phyloP scores from a whole-genome alignment of 2,329 filamentous ascomycete species.

The Alternaria burnsii region DNA sequence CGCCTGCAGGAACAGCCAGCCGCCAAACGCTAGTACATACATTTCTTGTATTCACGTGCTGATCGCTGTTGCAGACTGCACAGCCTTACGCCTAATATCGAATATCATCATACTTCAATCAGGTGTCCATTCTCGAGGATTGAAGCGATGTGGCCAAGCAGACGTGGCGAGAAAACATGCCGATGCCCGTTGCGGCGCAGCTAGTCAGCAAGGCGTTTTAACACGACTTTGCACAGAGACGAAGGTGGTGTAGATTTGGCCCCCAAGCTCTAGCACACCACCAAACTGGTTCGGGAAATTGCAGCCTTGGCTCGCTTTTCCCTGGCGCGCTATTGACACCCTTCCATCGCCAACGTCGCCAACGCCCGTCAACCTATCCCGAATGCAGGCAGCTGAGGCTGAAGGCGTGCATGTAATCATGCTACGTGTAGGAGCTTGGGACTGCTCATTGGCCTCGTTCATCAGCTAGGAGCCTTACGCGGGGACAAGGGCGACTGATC shows the following conservation, averaged over 20 bases:
- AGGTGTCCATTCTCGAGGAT: neutral
- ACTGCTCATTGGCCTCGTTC: constrained; percentile 17
- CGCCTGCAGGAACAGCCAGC: constrained; percentile 9
- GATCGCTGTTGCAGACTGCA: constrained; percentile 24
- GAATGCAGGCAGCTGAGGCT: constrained; percentile 22
- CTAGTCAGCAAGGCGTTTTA: neutral
- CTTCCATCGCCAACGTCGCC: constrained; percentile 3
- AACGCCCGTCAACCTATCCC: neutral
- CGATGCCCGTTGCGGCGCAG: neutral
- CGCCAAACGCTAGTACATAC: constrained; percentile 14
- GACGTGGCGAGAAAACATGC: neutral
- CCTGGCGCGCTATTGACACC: constrained; percentile 26
- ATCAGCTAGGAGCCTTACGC: constrained; percentile 11
- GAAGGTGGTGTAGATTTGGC: constrained; percentile 8
- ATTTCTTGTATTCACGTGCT: constrained; percentile 7
- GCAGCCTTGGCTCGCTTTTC: constrained; percentile 32
- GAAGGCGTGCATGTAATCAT: constrained; percentile 1
- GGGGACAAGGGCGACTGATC: constrained; percentile 16
- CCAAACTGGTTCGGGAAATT: constrained; percentile 20
- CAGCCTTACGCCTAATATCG: constrained; percentile 20
- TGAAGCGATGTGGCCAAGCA: neutral
- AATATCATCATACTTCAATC: neutral
- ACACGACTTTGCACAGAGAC: neutral
- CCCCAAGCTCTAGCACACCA: constrained; percentile 14
- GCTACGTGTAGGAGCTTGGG: constrained; percentile 7